A percentile compares a stretch with the other conserved stretches of the same genome.
phyloP scores from a whole-genome alignment of 2,329 filamentous ascomycete genomes.

The Tolypocladium sp. region DNA sequence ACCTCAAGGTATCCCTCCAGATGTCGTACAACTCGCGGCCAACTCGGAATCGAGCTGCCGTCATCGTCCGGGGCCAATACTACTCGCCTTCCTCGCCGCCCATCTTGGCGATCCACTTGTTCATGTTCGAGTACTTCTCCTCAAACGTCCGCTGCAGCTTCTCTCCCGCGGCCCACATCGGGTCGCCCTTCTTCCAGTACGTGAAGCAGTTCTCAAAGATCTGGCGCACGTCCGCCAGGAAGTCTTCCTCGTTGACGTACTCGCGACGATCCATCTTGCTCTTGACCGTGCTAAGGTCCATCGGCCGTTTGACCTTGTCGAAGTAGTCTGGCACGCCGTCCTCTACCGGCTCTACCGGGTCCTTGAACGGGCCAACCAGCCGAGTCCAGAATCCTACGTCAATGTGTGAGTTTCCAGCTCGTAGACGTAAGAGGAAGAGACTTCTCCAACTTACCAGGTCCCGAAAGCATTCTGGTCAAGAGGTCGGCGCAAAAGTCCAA shows the following conservation, averaged over 20 bases:
- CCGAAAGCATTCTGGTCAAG: constrained; percentile 50
- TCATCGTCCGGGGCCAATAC: background rate
- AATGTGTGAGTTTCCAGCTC: background rate
- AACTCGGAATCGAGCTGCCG: background rate
- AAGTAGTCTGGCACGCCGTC: constrained; percentile 55
- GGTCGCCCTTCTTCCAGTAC: constrained; percentile 49
- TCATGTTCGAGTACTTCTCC: constrained; percentile 50
- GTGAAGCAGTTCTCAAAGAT: constrained; percentile 56
- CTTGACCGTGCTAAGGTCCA: constrained; percentile 54
- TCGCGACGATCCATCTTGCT: constrained; percentile 45
- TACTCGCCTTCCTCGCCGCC: constrained; percentile 24
- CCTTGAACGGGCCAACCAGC: constrained; percentile 52
- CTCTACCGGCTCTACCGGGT: constrained; percentile 46
- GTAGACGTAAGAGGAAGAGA: background rate
- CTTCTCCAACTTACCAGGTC: constrained; percentile 36
- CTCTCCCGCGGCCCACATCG: constrained; percentile 46
- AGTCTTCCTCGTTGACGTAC: constrained; percentile 44
- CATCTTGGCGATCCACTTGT: constrained; percentile 50
- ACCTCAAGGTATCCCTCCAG: background rate
- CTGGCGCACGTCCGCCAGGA: constrained; percentile 47
- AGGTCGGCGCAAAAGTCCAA: constrained; percentile 50
- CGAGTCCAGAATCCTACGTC: constrained; percentile 53
- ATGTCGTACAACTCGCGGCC: background rate
- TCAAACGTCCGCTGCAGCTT: constrained; percentile 49
- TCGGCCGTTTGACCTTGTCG: constrained; percentile 49